Base-by-base conservation (phyloP, 192 early-diverging fungal genomes). In the Funneliformis geosporum region DNA sequence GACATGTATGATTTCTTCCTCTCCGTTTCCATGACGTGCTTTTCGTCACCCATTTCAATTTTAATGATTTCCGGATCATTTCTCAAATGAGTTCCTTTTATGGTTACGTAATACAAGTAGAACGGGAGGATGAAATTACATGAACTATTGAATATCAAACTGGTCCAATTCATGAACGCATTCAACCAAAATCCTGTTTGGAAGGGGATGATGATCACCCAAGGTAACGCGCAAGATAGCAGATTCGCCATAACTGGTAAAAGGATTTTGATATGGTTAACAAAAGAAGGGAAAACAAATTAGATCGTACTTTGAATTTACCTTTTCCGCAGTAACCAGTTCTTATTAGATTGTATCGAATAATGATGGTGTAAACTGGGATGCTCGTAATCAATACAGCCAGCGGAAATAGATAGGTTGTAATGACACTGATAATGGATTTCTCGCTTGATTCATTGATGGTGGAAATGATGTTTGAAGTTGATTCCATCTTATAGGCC, bases 111-210 rank as follows among this genome's bases (percentile, higher is more conserved):
- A 74, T 86, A 94, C 16, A 94, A 84, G 21, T 91, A 80, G 76
- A 93, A 91, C 2, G 92, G 92, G 2, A 91, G 83, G 42, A 91
- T 86, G 76, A 91, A 93, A 80, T 92, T 92, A 67, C 88, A 88
- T n/a, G 83, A 83, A 40, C 90, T 93, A 83, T 85, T 84, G 60
- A 93, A 88, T 61, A 91, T 87, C 39, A 93, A 73, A 72, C 87
- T 90, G 23, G 87, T 87, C 90, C 91, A 94, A 28, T 87, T 89
- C 11, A 89, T 84, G 50, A 93, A 87, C 27, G 73, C 80, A 8
- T 84, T 85, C 59, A 93, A 71, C 73, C 83, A 88, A 28, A 81
- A 77, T 43, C 92, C 90, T 9, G 92, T 93, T 85, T 92, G 91
- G 50, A 92, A 88, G 7, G 91, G 91, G 23, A 93, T 83, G 14